These are phyloP conservation scores for Xylaria sp. DNA, from an alignment of 2,329 filamentous ascomycete genomes.

Conservation along the genomic window DNA sequence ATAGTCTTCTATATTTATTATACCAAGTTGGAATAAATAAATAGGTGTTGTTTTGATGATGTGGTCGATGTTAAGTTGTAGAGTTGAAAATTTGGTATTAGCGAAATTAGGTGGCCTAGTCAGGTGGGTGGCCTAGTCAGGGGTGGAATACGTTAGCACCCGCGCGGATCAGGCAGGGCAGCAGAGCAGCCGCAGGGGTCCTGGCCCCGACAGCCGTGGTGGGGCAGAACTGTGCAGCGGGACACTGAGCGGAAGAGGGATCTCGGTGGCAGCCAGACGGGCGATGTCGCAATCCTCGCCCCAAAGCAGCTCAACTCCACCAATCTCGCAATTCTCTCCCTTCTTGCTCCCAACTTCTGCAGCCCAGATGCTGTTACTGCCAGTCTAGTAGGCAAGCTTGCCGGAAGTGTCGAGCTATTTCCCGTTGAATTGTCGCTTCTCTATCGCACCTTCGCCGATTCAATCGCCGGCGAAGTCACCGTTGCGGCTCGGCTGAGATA, in stretches of 20 bases:
- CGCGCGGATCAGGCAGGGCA: not conserved
- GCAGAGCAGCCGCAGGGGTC: no score
- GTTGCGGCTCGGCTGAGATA: not conserved
- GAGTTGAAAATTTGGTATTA: no score
- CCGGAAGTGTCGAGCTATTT: not conserved
- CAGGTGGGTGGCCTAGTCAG: no score
- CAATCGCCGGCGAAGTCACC: not conserved
- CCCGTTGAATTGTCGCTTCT: not conserved
- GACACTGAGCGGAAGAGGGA: constrained; percentile 35
- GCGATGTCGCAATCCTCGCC: constrained; percentile 49
- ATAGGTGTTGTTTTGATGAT: no score
- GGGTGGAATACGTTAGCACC: no score
- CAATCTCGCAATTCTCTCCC: constrained; percentile 40
- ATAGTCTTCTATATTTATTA: no score
- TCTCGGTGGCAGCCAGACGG: constrained; percentile 35
- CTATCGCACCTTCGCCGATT: not conserved
- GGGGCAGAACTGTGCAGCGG: constrained; percentile 29
- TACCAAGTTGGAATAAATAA: no score
- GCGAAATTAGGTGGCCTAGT: no score
- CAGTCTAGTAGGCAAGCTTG: constrained; percentile 14
- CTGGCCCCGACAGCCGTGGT: constrained; percentile 37
- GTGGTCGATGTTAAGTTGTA: no score
- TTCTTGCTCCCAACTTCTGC: constrained; percentile 41
- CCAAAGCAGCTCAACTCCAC: constrained; percentile 45
- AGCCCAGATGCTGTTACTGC: constrained; percentile 34